A percentile compares a stretch with the other conserved stretches of the same genome.
These are phyloP conservation scores for Cucurbitaria berberidis DNA, from an alignment of 2,329 filamentous ascomycete species.

Conservation along the genomic window DNA sequence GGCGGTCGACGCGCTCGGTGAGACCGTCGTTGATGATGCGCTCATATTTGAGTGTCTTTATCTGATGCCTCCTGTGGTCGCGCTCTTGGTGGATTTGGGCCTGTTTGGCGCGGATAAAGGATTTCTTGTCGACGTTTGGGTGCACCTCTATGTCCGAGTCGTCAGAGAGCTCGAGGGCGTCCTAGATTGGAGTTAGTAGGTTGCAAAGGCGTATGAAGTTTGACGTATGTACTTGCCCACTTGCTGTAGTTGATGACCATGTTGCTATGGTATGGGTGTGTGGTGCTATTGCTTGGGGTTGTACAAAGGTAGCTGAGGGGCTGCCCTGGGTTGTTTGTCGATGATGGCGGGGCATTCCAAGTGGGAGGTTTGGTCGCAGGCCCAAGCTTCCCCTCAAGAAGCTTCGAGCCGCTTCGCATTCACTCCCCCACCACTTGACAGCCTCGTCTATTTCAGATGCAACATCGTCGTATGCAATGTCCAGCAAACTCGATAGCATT, in stretches of 20 bases:
- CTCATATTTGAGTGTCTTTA: constrained; percentile 91
- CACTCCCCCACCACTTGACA: neutral
- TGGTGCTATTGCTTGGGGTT: constrained; percentile 11
- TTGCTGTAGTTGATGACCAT: constrained; percentile 75
- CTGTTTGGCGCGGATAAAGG: constrained; percentile 98
- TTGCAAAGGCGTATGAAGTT: neutral
- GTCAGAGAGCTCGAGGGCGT: constrained; percentile 94
- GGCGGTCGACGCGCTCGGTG: constrained; percentile 78
- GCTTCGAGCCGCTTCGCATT: constrained; percentile 29
- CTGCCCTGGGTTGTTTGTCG: constrained; percentile 9
- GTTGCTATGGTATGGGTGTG: constrained; percentile 2
- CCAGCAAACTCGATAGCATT: neutral
- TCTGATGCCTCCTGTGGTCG: constrained; percentile 82
- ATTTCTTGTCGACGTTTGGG: constrained; percentile 97
- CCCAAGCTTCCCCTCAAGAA: constrained; percentile 25
- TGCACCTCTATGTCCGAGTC: constrained; percentile 98
- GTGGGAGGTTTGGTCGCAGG: constrained; percentile 21
- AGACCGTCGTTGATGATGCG: constrained; percentile 91
- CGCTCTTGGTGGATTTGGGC: constrained; percentile 94
- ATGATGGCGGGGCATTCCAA: constrained; percentile 19
- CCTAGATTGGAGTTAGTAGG: constrained; percentile 54
- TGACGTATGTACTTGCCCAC: constrained; percentile 60
- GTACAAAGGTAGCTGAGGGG: constrained; percentile 8
- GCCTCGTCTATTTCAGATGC: neutral
- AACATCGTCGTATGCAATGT: neutral